A percentile compares a stretch with the other conserved stretches of the same genome.
These are phyloP conservation scores for Herpetomonas samuelpessoai DNA, from an alignment of 208 protist genomes.

Conservation along the genomic window DNA sequence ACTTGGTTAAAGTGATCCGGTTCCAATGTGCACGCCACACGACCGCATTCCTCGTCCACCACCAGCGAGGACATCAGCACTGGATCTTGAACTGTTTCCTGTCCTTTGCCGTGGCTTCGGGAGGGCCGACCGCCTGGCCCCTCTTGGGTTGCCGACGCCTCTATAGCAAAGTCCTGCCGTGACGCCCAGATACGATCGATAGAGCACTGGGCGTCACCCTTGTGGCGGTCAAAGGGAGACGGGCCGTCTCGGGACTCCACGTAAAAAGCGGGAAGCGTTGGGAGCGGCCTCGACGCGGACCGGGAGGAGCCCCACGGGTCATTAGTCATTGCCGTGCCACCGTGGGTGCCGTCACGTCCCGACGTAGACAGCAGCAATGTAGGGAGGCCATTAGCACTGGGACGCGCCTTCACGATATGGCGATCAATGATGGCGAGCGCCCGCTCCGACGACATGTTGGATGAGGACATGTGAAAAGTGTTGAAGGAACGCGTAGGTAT, in stretches of 20 bases:
- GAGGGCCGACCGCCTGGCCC: too few species aligned
- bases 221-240: slow-evolving; percentile 12
- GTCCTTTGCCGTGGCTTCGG: too few species aligned
- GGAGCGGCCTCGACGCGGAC: neutral
- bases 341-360: too few species aligned
- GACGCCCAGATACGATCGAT: slow-evolving; percentile 9
- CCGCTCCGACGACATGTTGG: slow-evolving; percentile 8
- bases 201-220: neutral
- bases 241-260: slow-evolving; percentile 26
- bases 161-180: slow-evolving; percentile 5
- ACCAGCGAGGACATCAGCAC: too few species aligned
- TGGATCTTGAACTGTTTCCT: too few species aligned
- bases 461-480: neutral
- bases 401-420: slow-evolving; percentile 1
- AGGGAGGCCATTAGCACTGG: too few species aligned
- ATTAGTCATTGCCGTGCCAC: too few species aligned
- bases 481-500: too few species aligned
- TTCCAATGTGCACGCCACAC: neutral
- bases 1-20: neutral
- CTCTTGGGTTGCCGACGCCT: too few species aligned
- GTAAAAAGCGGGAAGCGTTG: slow-evolving; percentile 24
- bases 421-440: slow-evolving; percentile 14
- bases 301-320: neutral
- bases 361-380: too few species aligned
- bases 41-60: too few species aligned